Evolutionary conservation across 345 rosid genomes (phyloP).

Genomic region (Eucalyptus sp.): DNA sequence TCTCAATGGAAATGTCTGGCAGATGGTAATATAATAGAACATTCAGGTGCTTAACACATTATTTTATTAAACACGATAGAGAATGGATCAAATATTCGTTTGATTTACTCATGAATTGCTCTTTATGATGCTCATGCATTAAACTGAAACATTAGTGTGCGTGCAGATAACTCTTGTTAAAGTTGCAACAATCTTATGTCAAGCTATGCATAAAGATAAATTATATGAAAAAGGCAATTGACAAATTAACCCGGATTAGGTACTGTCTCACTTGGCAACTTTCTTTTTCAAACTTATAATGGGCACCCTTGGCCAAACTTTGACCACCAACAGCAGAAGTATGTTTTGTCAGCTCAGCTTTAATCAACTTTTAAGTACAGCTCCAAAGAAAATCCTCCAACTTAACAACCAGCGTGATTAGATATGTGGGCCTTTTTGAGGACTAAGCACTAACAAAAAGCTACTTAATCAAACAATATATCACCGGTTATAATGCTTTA

Average conservation of each 20-base stretch:
- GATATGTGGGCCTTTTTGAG: not conserved
- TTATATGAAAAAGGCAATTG: not conserved
- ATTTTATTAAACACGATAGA: not conserved
- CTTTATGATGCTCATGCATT: not conserved
- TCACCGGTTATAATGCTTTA: not conserved
- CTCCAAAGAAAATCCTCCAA: not conserved
- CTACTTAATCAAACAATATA: not conserved
- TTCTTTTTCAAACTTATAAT: not conserved
- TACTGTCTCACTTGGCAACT: not conserved
- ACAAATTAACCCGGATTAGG: not conserved
- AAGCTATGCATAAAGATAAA: not conserved
- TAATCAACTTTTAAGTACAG: not conserved
- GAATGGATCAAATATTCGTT: not conserved
- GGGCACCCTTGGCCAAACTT: not conserved
- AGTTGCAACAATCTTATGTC: not conserved
- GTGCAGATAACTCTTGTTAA: not conserved
- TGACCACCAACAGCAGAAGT: not conserved
- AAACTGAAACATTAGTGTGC: not conserved
- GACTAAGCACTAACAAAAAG: not conserved
- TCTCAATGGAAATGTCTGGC: not conserved
- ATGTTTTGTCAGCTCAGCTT: not conserved
- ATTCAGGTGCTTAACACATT: not conserved
- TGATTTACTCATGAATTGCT: not conserved
- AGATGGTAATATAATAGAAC: not conserved
- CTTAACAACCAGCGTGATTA: slow-evolving; percentile 1